Evolutionary conservation across 345 rosid species (phyloP), one percentile per base, ranked within the genome.

Genomic region (Pugionium cornutum): DNA sequence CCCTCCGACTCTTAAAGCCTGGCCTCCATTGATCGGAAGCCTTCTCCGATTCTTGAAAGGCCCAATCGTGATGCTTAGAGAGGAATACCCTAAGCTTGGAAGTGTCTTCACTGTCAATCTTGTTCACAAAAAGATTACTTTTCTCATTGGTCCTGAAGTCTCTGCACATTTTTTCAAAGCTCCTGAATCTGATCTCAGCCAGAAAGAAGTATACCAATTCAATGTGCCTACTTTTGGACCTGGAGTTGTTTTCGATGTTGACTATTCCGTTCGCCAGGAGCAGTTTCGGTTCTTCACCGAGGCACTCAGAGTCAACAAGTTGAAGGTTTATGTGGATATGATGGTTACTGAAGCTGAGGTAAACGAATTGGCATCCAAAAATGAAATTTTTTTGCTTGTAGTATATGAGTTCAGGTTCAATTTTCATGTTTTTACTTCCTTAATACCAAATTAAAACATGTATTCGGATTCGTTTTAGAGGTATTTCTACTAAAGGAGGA

Each of bases 131-230:
- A 89, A 92, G 59, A 86, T 92, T n/a, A 92, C 97, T 0, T 92
- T 92, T 75, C 83, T 92, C 45, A 83, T 89, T 41, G 98, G 97
- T 5, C 98, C 97, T 35, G 98, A 92, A 69, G 97, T 92, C n/a
- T 92, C 98, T 1, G 82, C 98, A 0, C 98, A 89, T 69, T 92
- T 92, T 70, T 92, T 92, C 77, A 92, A 92, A 87, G 97, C 98
- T 62, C 33, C 84, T 0, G 98, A 92, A 65, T 62, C 84, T 6
- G 97, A 92, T 54, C 86, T 92, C 11, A 92, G 98, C 62, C 98
- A 92, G 84, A 97, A 92, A 75, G 98, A 92, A 67, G 94, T 92
- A 2, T 92, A 92, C 68, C 95, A 85, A 54, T 92, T 92, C 85
- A 92, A 92, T 70, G 98, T 92, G 53, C 98, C 97, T 6, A 86